Evolutionary conservation across 495 filamentous ascomycete species (phyloP).

Genomic region (Neurospora sp.): DNA sequence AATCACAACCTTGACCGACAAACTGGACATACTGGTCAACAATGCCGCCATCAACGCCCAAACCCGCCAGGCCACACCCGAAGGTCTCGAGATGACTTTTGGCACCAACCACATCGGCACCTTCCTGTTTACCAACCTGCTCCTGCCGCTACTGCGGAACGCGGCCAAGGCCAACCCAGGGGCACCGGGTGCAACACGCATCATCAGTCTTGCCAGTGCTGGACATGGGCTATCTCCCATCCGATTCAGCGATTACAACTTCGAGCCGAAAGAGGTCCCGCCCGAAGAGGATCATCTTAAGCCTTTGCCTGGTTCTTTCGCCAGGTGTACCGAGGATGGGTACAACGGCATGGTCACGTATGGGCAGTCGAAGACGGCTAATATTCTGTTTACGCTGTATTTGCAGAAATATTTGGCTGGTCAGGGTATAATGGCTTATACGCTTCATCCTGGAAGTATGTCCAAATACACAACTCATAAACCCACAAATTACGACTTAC

Average conservation of each 20-base stretch:
- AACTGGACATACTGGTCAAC: conserved; percentile 46
- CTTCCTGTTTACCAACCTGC: conserved; percentile 47
- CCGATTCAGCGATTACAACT: conserved; percentile 49
- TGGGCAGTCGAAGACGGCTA: conserved; percentile 50
- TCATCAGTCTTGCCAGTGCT: conserved; percentile 36
- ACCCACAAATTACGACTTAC: not conserved
- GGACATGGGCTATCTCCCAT: conserved; percentile 44
- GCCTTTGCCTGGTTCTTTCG: conserved; percentile 22
- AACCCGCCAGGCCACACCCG: conserved; percentile 22
- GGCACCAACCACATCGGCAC: conserved; percentile 51
- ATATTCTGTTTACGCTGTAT: conserved; percentile 45
- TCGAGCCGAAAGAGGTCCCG: conserved; percentile 30
- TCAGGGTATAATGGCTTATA: conserved; percentile 29
- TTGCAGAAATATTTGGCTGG: conserved; percentile 29
- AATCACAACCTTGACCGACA: conserved; percentile 27
- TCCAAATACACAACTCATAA: not conserved
- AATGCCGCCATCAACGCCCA: conserved; percentile 39
- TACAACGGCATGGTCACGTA: conserved; percentile 48
- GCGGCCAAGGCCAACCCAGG: conserved; percentile 20
- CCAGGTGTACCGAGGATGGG: conserved; percentile 29
- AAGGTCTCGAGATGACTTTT: conserved; percentile 48
- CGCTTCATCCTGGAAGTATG: conserved; percentile 41
- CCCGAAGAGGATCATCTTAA: conserved; percentile 27
- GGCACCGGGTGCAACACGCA: conserved; percentile 25
- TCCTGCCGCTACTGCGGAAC: conserved; percentile 36